Percentiles rank a stretch among this genome's conserved stretches.
Conservation (phyloP, 2,329 filamentous ascomycete species). For the Trichophyton equinum region DNA sequence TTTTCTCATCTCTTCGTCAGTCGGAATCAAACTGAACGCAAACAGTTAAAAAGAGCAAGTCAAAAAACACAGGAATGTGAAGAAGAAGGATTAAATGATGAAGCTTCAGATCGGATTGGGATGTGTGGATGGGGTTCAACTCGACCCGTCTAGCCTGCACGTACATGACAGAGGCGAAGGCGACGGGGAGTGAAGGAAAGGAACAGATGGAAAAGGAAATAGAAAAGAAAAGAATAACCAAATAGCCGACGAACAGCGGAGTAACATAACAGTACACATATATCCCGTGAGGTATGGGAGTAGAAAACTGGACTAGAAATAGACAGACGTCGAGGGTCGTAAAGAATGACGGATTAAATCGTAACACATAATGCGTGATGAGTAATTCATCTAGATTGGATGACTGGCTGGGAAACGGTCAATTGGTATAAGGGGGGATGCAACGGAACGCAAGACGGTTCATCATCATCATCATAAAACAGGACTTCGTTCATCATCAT, state of each 20-base stretch:
- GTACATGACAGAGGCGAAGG: not conserved
- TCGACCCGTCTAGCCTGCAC: not conserved
- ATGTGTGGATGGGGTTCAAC: not conserved
- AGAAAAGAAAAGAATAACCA: not conserved
- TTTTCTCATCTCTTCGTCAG: too few relatives aligned
- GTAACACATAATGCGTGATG: not conserved
- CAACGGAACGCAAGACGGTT: not conserved
- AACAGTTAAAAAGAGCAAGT: too few relatives aligned
- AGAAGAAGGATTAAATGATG: not conserved
- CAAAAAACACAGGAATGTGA: not conserved
- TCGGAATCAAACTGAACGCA: too few relatives aligned
- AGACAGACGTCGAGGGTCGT: not conserved
- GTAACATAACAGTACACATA: not conserved
- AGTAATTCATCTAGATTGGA: too few relatives aligned
- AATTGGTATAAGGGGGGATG: not conserved
- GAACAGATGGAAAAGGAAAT: too few relatives aligned
- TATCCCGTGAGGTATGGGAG: not conserved
- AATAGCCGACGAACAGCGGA: not conserved
- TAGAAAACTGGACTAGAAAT: not conserved
- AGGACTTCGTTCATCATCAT: not conserved
- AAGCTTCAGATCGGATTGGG: not conserved
- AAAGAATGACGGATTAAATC: conserved; percentile 5
- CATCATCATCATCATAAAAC: too few relatives aligned
- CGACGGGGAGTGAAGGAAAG: not conserved
- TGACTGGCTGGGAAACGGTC: not conserved